These are phyloP conservation scores for Eutrema salsugineum DNA, from an alignment of 441 rosid genomes.

Conservation along the genomic window DNA sequence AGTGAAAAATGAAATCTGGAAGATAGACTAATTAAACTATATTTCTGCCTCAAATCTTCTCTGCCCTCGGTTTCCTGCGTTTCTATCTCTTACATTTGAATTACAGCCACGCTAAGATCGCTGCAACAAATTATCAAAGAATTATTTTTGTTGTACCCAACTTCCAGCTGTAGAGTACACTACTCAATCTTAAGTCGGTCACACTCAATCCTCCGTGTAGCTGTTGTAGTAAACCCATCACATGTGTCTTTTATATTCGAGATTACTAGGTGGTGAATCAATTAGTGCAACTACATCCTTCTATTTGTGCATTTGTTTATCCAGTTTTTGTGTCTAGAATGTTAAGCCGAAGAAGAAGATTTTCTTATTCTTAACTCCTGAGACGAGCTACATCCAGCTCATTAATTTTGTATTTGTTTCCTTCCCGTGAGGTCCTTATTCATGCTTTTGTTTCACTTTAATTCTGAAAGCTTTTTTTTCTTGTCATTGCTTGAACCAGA, in stretches of 20 bases:
- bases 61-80: background rate
- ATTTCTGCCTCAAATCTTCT: background rate
- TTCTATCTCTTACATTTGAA: background rate
- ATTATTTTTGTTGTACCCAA: background rate
- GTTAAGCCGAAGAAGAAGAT: background rate
- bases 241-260: background rate
- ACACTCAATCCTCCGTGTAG: background rate
- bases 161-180: background rate
- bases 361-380: conserved; percentile 11
- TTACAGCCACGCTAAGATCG: background rate
- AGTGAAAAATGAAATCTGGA: conserved; percentile 1
- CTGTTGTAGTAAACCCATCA: background rate
- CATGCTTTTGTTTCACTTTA: background rate
- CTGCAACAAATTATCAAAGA: background rate
- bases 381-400: background rate
- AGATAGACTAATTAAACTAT: background rate
- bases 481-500: conserved; percentile 45
- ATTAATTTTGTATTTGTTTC: background rate
- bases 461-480: conserved; percentile 21
- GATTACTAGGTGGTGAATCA: background rate
- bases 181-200: background rate
- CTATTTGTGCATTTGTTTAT: conserved; percentile 14
- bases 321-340: background rate
- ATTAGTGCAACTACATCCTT: background rate
- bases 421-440: background rate